These are phyloP conservation scores for Hypoxylon perforatum DNA, from an alignment of 495 filamentous ascomycete species.

Conservation along the genomic window DNA sequence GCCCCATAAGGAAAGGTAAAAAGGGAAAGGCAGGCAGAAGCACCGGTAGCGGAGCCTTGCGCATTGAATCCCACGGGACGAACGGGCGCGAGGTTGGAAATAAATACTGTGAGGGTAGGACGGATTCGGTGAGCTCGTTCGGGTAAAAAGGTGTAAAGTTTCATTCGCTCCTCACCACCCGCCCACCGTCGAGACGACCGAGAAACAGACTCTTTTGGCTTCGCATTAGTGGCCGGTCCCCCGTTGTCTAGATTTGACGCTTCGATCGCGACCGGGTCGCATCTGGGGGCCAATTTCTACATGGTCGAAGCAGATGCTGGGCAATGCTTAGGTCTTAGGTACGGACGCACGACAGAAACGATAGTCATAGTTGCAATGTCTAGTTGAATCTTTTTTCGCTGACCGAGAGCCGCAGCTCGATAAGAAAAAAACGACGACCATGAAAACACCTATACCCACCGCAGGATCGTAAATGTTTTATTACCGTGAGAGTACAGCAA, in stretches of 20 bases:
- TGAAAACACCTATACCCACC: constrained; percentile 26
- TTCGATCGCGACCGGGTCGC: constrained; percentile 18
- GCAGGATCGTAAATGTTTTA: constrained; percentile 30
- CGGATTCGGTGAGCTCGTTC: constrained; percentile 37
- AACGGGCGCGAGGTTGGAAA: constrained; percentile 19
- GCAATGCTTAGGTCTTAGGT: constrained; percentile 27
- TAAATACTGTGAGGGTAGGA: constrained; percentile 5
- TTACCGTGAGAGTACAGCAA: constrained; percentile 31
- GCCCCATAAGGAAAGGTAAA: constrained; percentile 16
- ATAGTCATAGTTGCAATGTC: constrained; percentile 17
- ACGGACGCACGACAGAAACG: constrained; percentile 21
- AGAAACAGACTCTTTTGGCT: constrained; percentile 7
- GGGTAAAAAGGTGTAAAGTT: constrained; percentile 37
- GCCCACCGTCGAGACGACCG: constrained; percentile 14
- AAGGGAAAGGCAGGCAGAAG: constrained; percentile 5
- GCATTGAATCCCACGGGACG: constrained; percentile 9
- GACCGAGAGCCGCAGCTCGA: constrained; percentile 37
- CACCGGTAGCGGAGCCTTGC: constrained; percentile 27
- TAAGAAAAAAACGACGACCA: constrained; percentile 29
- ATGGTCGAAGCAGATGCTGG: too few relatives aligned
- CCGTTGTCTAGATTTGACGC: background rate
- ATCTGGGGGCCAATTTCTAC: constrained; percentile 4
- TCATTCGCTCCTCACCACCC: constrained; percentile 33
- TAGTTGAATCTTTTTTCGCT: constrained; percentile 39
- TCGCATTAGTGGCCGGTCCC: constrained; percentile 20